phyloP scores from a whole-genome alignment of 2,329 filamentous ascomycete genomes.

The Trichoderma harzianum region DNA sequence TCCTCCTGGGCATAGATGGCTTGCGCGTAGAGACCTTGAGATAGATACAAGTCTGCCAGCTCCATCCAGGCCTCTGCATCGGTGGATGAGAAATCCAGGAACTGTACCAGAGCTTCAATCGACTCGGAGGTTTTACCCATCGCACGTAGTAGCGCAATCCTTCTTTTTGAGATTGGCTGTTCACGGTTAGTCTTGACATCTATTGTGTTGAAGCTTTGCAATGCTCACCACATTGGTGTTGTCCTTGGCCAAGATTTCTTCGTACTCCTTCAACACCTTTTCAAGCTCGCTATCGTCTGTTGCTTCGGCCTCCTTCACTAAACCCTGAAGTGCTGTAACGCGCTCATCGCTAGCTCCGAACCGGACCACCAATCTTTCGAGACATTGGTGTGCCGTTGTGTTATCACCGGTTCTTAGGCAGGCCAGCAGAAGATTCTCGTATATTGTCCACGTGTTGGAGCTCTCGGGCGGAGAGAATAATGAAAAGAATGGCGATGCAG shows the following conservation, averaged over 20 bases:
- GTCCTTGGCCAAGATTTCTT: constrained; percentile 68
- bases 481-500: constrained; percentile 51
- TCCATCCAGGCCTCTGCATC: constrained; percentile 95
- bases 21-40: constrained; percentile 74
- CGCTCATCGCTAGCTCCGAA: constrained; percentile 85
- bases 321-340: constrained; percentile 75
- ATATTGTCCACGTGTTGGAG: constrained; percentile 75
- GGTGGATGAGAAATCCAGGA: constrained; percentile 81
- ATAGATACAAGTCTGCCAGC: constrained; percentile 80
- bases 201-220: not conserved
- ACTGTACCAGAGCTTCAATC: constrained; percentile 65
- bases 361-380: constrained; percentile 71
- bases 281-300: constrained; percentile 62
- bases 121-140: constrained; percentile 70
- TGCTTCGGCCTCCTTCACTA: constrained; percentile 82
- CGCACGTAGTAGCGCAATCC: constrained; percentile 73
- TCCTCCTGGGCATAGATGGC: constrained; percentile 88
- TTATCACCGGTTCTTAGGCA: constrained; percentile 85
- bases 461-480: constrained; percentile 62
- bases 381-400: constrained; percentile 67
- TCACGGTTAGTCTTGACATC: constrained; percentile 24
- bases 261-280: constrained; percentile 71
- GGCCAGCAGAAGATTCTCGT: constrained; percentile 83
- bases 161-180: constrained; percentile 82
- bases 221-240: constrained; percentile 71